Percentiles rank a stretch among this genome's conserved stretches.
Conservation (phyloP, 2,329 filamentous ascomycete genomes). For the Trichoderma guizhouense region DNA sequence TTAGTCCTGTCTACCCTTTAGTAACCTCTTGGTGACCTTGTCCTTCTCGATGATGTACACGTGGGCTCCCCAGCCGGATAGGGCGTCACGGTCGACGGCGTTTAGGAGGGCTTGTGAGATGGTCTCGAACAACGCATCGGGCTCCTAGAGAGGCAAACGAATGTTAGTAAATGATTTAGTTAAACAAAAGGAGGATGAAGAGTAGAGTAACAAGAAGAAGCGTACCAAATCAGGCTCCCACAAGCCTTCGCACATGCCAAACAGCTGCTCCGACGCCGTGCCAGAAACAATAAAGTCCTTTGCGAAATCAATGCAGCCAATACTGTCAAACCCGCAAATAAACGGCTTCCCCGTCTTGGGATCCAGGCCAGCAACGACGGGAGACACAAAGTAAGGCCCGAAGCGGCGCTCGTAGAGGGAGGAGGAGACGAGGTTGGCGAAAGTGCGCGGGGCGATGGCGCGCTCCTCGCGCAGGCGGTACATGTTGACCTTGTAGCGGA, state of each 20-base stretch:
- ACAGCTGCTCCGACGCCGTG: conserved; percentile 94
- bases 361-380: conserved; percentile 92
- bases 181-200: neutral
- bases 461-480: conserved; percentile 98
- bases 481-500: conserved; percentile 99
- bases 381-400: conserved; percentile 93
- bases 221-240: conserved; percentile 96
- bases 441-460: conserved; percentile 87
- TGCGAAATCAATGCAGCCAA: conserved; percentile 98
- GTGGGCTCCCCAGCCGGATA: conserved; percentile 97
- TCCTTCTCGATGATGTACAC: conserved; percentile 99
- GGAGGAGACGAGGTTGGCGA: conserved; percentile 91
- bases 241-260: conserved; percentile 95
- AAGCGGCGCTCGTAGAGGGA: conserved; percentile 94
- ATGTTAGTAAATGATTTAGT: neutral
- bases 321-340: conserved; percentile 98
- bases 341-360: conserved; percentile 92
- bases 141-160: conserved; percentile 51
- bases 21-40: conserved; percentile 97
- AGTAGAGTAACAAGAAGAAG: neutral
- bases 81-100: conserved; percentile 91
- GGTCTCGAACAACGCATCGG: conserved; percentile 96
- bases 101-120: conserved; percentile 94
- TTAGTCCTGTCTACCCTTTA: conserved; percentile 54
- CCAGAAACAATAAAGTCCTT: conserved; percentile 99